Percentiles rank a stretch among this genome's conserved stretches.
These are phyloP conservation scores for Apiospora hydei DNA, from an alignment of 2,329 filamentous ascomycete species.

Conservation along the genomic window DNA sequence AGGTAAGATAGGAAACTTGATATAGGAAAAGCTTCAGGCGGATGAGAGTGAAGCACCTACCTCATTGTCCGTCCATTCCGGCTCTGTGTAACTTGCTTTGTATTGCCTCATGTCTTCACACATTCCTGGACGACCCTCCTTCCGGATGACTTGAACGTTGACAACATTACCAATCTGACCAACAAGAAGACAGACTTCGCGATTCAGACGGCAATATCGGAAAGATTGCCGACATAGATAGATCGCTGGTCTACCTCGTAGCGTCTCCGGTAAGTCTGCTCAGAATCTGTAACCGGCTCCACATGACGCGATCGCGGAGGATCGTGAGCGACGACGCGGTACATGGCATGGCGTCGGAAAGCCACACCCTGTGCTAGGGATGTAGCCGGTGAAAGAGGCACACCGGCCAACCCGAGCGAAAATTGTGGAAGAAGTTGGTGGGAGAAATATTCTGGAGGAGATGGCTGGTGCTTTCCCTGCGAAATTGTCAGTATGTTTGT, in stretches of 20 bases:
- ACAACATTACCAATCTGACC: constrained; percentile 38
- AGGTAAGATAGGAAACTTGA: too few relatives aligned
- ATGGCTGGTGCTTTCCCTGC: neutral
- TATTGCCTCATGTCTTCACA: too few relatives aligned
- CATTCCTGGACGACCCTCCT: constrained; percentile 28
- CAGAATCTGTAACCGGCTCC: constrained; percentile 32
- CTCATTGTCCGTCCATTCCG: too few relatives aligned
- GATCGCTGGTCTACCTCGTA: constrained; percentile 46
- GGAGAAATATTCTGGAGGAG: too few relatives aligned
- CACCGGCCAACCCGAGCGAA: neutral
- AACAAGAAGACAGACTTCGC: constrained; percentile 35
- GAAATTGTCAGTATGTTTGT: neutral
- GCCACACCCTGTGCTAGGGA: too few relatives aligned
- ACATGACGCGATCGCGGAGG: neutral
- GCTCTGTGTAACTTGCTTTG: neutral
- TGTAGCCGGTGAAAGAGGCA: too few relatives aligned
- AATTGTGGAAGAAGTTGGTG: neutral
- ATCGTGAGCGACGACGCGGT: neutral
- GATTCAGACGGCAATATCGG: constrained; percentile 35
- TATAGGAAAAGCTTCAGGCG: too few relatives aligned
- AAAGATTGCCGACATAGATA: constrained; percentile 44
- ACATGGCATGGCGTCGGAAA: too few relatives aligned
- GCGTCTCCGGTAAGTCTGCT: constrained; percentile 37
- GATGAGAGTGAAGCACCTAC: too few relatives aligned
- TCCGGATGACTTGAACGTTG: constrained; percentile 40